These are phyloP conservation scores for Flaveria brownii DNA, from an alignment of 129 eudicot species.

Conservation along the genomic window DNA sequence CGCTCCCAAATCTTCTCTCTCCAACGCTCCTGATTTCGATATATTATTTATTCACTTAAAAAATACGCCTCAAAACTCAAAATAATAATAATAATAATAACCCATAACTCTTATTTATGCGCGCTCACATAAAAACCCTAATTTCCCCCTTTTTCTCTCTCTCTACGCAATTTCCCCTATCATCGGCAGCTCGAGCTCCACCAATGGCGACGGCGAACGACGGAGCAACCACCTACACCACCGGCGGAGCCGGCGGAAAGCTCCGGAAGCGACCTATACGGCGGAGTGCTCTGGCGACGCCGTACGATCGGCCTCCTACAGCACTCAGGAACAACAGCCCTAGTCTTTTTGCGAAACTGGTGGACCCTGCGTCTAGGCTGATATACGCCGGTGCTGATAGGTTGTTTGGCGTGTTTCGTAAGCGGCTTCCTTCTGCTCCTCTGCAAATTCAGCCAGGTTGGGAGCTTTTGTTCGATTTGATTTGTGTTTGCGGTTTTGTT, in stretches of 20 bases:
- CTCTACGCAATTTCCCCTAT: conserved; percentile 29
- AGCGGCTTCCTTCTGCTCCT: conserved; percentile 56
- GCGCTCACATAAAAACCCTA: conserved; percentile 62
- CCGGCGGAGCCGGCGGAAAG: conserved; percentile 81
- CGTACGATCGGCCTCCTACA: conserved; percentile 83
- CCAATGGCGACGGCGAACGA: conserved; percentile 70
- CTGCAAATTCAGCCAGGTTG: conserved; percentile 51
- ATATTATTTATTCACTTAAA: neutral
- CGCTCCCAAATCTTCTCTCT: conserved; percentile 29
- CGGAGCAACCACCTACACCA: conserved; percentile 36
- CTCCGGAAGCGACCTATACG: conserved; percentile 63
- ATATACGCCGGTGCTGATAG: conserved; percentile 65
- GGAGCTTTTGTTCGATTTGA: conserved; percentile 7
- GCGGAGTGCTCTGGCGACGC: conserved; percentile 55
- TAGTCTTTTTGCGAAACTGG: conserved; percentile 60
- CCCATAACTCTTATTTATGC: conserved; percentile 8
- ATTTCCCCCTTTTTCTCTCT: conserved; percentile 39
- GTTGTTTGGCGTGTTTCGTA: conserved; percentile 68
- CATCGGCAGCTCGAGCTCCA: conserved; percentile 19
- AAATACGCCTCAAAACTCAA: neutral
- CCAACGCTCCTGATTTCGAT: conserved; percentile 35
- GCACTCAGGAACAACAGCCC: conserved; percentile 52
- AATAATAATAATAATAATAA: conserved; percentile 5
- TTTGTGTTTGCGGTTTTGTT: neutral
- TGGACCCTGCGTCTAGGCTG: conserved; percentile 82